phyloP scores from a whole-genome alignment of 192 early-diverging fungal species.

The Cladochytrium replicatum region DNA sequence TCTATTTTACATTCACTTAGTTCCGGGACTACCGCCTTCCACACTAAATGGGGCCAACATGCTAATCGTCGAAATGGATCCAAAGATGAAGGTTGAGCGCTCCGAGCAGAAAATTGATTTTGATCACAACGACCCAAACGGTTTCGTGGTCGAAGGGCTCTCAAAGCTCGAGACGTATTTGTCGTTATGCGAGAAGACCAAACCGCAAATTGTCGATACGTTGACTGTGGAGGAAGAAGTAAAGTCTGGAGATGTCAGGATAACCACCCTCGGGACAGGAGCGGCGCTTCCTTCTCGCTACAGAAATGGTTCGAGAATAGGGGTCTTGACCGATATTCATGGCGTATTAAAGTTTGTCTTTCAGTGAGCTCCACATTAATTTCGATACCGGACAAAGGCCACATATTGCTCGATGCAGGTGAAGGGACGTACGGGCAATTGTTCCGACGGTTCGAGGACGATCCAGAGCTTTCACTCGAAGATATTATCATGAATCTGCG shows the following conservation, averaged over 20 bases:
- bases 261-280: slow-evolving; percentile 76
- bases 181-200: slow-evolving; percentile 10
- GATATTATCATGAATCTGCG: slow-evolving; percentile 40
- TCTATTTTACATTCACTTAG: too few species aligned
- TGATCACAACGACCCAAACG: background rate
- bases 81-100: slow-evolving; percentile 41
- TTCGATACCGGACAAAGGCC: slow-evolving; percentile 51
- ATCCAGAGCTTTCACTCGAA: background rate
- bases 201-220: slow-evolving; percentile 18
- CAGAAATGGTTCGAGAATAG: slow-evolving; percentile 64
- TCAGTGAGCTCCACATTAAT: slow-evolving; percentile 75
- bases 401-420: slow-evolving; percentile 78
- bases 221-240: background rate
- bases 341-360: slow-evolving; percentile 1
- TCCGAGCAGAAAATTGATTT: slow-evolving; percentile 4
- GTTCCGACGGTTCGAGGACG: slow-evolving; percentile 56
- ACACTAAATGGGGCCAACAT: slow-evolving; percentile 16
- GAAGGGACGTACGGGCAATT: slow-evolving; percentile 84
- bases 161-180: background rate
- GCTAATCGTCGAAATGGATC: slow-evolving; percentile 52
- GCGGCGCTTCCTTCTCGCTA: slow-evolving; percentile 80
- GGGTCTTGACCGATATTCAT: background rate
- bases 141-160: background rate
- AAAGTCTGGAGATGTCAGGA: background rate
- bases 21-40: slow-evolving; percentile 22